Evolutionary conservation across 495 filamentous ascomycete genomes (phyloP), one percentile per base, ranked within the genome.

Genomic region (Mytilinidion resinicola): DNA sequence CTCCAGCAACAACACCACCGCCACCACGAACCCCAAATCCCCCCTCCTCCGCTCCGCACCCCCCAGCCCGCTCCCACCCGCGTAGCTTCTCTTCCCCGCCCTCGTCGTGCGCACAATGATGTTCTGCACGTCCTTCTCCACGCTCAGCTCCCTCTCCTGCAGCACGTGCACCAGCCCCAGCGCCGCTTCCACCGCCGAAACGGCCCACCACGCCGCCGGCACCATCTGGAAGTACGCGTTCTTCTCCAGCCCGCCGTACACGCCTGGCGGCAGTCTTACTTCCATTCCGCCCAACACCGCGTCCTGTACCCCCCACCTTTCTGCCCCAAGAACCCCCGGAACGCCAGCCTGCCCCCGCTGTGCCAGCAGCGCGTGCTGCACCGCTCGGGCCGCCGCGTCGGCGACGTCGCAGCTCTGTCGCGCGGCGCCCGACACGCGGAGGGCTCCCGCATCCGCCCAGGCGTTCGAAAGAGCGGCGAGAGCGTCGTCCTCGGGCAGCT

Each of bases 391-490:
- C n/a, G 66, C 69, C 1, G 77, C 76, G 60, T 78, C 73, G 0
- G 71, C 77, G 1, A 70, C 74, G 0, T 74, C 76, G 76, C 76
- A 78, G 0, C 75, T 74, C 55, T 78, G 77, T 0, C 74, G 67
- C 6, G 73, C 69, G n/a, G 67, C 69, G 1, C 76, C 69, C 42
- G 69, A 77, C 4, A 69, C 60, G 9, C 74, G 70, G 0, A 66
- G 65, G 0, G 74, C 71, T 8, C 69, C 66, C 11, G 67, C 72
- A 37, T 79, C 76, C 38, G 70, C 61, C 69, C 69, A 77, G 15
- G 65, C 70, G 43, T 78, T 72, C 0, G 72, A 76, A 14, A 78
- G 41, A 0, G 72, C 69, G 4, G 71, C 67, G 43, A 64, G 57
- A 9, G 76, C 63, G 60, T 76, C 65, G 1, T 60, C 58, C 21